Evolutionary conservation across 805 yeast genomes (phyloP), one percentile per base, ranked within the genome.

Genomic region (Hemisphaericaspora nanyangensis): DNA sequence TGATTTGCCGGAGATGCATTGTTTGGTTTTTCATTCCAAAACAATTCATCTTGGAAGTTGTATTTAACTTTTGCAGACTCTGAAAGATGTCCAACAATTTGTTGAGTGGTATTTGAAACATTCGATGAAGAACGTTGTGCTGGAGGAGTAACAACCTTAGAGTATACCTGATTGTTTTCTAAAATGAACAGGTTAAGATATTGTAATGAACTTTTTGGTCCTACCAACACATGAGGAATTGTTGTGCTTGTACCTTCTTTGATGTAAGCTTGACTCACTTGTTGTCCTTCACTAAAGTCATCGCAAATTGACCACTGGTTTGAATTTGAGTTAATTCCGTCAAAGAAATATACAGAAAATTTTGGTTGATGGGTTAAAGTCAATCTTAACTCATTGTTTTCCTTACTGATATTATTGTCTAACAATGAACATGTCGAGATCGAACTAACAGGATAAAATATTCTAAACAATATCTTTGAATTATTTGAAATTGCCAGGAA

Each of bases 301-400:
- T 83, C 91, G 59, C 91, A 84, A 18, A 83, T 80, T 1, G 85
- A 80, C 90, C 90, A 82, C 50, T 79, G 85, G 54, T 81, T 81
- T 17, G 71, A 58, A 46, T 73, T 68, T 29, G 72, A 67, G 45
- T 71, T 70, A 37, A 71, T 70, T 13, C 77, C 77, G 49, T 76
- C 73, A 41, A 79, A 65, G 55, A 84, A 85, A 51, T 80, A 82
- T 1, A 85, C 93, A 1, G 90, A 86, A 60, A 85, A 85, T 51
- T 79, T 80, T 5, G 95, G 95, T 29, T 85, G 76, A 41, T 79
- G 76, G 16, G 74, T 62, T 39, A 79, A 60, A 39, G 63, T 69
- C 26, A 76, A 55, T 48, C 77, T 68, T 43, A 77, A 60, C 48
- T 80, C 85, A 48, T 48, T 61, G 41, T 56, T 55, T 33, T 63